Evolutionary conservation across 2,329 filamentous ascomycete genomes (phyloP).

Genomic region (Exophiala sp.): DNA sequence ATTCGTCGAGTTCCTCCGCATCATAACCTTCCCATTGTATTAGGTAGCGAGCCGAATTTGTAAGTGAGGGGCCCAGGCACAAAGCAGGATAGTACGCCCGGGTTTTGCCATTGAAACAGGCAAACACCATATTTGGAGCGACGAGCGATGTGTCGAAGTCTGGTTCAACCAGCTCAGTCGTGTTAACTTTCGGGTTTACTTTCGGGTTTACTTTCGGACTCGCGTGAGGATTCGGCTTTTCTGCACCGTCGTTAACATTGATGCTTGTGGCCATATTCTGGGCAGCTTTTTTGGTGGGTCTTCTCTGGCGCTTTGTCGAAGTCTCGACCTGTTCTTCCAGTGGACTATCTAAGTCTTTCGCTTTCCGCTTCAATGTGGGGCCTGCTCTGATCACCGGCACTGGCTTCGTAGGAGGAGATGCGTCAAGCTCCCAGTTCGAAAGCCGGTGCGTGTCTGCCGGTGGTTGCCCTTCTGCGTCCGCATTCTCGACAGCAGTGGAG

Average conservation of each 20-base stretch:
- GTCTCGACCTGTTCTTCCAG: constrained; percentile 1
- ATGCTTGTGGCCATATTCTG: background rate
- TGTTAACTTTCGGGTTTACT: constrained; percentile 7
- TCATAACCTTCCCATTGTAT: constrained; percentile 46
- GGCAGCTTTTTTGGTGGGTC: background rate
- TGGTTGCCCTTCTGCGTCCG: constrained; percentile 32
- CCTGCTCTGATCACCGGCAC: constrained; percentile 4
- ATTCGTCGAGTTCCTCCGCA: constrained; percentile 39
- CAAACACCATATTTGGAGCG: constrained; percentile 54
- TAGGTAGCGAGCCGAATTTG: constrained; percentile 41
- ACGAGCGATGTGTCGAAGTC: constrained; percentile 26
- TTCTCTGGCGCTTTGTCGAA: background rate
- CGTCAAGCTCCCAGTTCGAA: constrained; percentile 42
- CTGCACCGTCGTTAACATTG: background rate
- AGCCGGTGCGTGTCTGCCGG: constrained; percentile 36
- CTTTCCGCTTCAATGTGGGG: constrained; percentile 8
- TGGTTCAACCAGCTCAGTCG: background rate
- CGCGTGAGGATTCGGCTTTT: background rate
- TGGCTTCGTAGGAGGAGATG: constrained; percentile 34
- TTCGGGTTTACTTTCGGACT: constrained; percentile 9
- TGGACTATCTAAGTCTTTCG: background rate
- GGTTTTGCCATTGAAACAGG: constrained; percentile 55
- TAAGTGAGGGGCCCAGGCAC: constrained; percentile 48
- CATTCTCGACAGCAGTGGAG: background rate
- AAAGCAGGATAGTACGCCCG: constrained; percentile 59